phyloP scores from a whole-genome alignment of 805 yeast genomes.

The Saccharomycopsis microspora region DNA sequence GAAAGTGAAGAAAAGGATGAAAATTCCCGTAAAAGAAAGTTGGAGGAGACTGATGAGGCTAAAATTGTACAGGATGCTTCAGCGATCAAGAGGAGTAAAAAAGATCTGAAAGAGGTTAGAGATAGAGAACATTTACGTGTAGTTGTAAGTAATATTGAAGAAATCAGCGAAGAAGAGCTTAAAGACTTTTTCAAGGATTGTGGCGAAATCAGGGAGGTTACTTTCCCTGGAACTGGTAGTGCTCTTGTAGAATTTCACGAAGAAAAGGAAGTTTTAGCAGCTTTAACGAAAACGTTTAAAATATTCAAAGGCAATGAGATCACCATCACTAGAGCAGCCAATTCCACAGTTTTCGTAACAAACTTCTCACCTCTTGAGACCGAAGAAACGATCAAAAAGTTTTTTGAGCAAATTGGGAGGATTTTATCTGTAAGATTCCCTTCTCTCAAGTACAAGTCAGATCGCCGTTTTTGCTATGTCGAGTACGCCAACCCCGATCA shows the following conservation, averaged over 20 bases:
- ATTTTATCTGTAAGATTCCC: constrained; percentile 53
- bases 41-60: constrained; percentile 1
- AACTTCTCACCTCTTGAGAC: constrained; percentile 55
- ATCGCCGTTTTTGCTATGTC: constrained; percentile 64
- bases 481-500: constrained; percentile 36
- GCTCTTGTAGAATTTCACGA: constrained; percentile 51
- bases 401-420: constrained; percentile 32
- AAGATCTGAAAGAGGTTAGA: constrained; percentile 22
- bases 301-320: constrained; percentile 31
- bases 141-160: constrained; percentile 39
- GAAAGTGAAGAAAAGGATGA: not conserved
- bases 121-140: constrained; percentile 53
- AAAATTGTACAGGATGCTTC: not conserved
- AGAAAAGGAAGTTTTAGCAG: constrained; percentile 39
- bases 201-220: constrained; percentile 37
- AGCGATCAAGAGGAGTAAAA: constrained; percentile 3
- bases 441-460: constrained; percentile 38
- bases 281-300: constrained; percentile 50
- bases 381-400: constrained; percentile 25
- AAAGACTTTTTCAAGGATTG: constrained; percentile 43
- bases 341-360: constrained; percentile 58
- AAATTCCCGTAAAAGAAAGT: not conserved
- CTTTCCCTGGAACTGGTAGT: constrained; percentile 18
- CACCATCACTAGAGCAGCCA: constrained; percentile 31
- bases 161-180: constrained; percentile 29